These are phyloP conservation scores for Annona cherimola DNA, from an alignment of 164 flowering plant genomes.

Conservation along the genomic window DNA sequence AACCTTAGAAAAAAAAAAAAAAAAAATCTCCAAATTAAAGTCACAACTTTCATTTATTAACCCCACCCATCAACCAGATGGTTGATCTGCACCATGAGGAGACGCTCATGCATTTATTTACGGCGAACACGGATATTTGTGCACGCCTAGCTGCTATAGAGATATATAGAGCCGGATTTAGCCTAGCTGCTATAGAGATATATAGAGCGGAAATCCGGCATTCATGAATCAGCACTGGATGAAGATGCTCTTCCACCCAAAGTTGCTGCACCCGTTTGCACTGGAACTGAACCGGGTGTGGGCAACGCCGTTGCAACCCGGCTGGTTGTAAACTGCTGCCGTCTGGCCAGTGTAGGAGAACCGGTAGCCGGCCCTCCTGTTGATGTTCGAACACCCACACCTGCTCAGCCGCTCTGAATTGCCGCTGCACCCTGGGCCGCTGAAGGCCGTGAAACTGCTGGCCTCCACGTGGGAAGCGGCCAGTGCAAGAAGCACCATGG, in stretches of 20 bases:
- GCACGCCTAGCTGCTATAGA: not conserved
- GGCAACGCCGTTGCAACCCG: conserved; percentile 6
- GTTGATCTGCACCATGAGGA: not conserved
- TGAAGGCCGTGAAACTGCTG: conserved; percentile 5
- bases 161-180: too few relatives aligned
- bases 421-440: conserved; percentile 11
- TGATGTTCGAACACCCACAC: conserved; percentile 13
- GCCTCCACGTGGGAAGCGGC: not conserved
- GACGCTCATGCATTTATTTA: not conserved
- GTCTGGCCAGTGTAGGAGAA: conserved; percentile 10
- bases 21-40: too few relatives aligned
- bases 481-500: not conserved
- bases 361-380: conserved; percentile 1
- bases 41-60: too few relatives aligned
- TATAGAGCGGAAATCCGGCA: too few relatives aligned
- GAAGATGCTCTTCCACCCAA: conserved; percentile 20
- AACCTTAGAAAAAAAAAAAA: too few relatives aligned
- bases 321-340: conserved; percentile 6
- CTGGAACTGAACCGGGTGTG: conserved; percentile 4
- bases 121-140: not conserved
- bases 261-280: not conserved
- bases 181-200: too few relatives aligned
- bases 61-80: too few relatives aligned
- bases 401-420: not conserved
- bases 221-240: conserved; percentile 11